Evolutionary conservation across 371 early-diverging fungal genomes (phyloP).

Genomic region (Dichotomocladium elegans): DNA sequence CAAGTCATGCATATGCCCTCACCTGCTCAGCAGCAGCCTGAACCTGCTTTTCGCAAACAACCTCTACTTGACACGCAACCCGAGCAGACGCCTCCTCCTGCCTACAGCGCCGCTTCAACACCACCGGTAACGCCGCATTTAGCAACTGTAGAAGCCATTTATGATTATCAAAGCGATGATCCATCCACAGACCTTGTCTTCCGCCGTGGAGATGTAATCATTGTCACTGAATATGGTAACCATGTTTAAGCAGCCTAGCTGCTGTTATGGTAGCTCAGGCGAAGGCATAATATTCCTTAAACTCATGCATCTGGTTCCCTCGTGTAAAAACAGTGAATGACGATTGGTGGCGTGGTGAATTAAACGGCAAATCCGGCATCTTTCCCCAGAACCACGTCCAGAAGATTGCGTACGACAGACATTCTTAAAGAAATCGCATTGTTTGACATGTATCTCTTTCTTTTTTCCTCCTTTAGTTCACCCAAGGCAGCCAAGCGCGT

Average conservation of each 20-base stretch:
- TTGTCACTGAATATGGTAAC: conserved; percentile 51
- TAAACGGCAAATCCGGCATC: conserved; percentile 40
- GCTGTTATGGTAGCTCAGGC: background rate
- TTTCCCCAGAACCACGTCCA: conserved; percentile 52
- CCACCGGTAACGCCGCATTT: conserved; percentile 22
- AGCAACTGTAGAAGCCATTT: conserved; percentile 34
- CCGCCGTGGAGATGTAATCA: conserved; percentile 46
- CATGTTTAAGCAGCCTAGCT: conserved; percentile 1
- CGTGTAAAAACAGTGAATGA: conserved; percentile 45
- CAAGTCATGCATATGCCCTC: conserved; percentile 7
- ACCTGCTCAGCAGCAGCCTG: background rate
- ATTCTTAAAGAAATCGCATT: background rate
- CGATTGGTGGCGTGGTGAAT: conserved; percentile 48
- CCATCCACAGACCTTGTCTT: conserved; percentile 44
- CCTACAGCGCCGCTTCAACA: conserved; percentile 9
- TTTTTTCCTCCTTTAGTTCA: background rate
- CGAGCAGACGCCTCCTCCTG: conserved; percentile 7
- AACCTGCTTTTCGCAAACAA: background rate
- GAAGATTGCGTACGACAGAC: conserved; percentile 34
- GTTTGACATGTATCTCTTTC: no score
- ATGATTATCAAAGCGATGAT: conserved; percentile 46
- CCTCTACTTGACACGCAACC: background rate
- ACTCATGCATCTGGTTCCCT: no score
- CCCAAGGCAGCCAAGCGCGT: conserved; percentile 1
- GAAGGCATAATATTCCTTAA: background rate